Evolutionary conservation across 371 early-diverging fungal genomes (phyloP).

Genomic region (Smittium culicis): DNA sequence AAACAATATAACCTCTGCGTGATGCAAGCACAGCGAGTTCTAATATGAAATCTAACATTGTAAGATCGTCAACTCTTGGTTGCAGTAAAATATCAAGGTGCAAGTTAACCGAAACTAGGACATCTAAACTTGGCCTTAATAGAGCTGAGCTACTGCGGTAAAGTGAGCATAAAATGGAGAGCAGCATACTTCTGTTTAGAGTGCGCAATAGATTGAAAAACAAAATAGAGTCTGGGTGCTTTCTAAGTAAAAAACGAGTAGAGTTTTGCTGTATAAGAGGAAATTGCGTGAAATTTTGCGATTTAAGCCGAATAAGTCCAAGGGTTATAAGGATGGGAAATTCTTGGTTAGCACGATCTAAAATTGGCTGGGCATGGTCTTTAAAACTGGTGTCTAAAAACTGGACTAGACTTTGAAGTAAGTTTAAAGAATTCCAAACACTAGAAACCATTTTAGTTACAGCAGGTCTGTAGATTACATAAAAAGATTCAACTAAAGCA

Average conservation of each 20-base stretch:
- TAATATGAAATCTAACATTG: slow-evolving; percentile 30
- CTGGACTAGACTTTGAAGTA: slow-evolving; percentile 25
- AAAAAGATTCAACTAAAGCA: slow-evolving; percentile 20
- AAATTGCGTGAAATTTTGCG: slow-evolving; percentile 30
- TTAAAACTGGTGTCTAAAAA: slow-evolving; percentile 25
- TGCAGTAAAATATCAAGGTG: slow-evolving; percentile 24
- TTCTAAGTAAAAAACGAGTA: slow-evolving; percentile 25
- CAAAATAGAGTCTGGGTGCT: slow-evolving; percentile 16
- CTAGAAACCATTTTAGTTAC: slow-evolving; percentile 23
- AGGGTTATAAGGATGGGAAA: slow-evolving; percentile 31
- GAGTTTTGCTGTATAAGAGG: slow-evolving; percentile 29
- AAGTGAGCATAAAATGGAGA: slow-evolving; percentile 27
- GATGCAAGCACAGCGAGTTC: slow-evolving; percentile 29
- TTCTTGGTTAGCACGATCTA: slow-evolving; percentile 24
- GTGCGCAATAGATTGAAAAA: slow-evolving; percentile 31
- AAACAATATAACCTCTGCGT: slow-evolving; percentile 25
- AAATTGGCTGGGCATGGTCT: slow-evolving; percentile 26
- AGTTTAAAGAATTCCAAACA: slow-evolving; percentile 33
- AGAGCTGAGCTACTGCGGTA: slow-evolving; percentile 22
- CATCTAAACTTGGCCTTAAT: slow-evolving; percentile 22
- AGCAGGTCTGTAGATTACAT: slow-evolving; percentile 21
- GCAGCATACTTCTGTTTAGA: slow-evolving; percentile 26
- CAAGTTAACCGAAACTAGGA: slow-evolving; percentile 23
- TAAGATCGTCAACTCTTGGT: slow-evolving; percentile 29
- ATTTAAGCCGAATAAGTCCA: slow-evolving; percentile 27